Evolutionary conservation across 1,139 yeast genomes (phyloP).

Genomic region (Yarrowia galli): DNA sequence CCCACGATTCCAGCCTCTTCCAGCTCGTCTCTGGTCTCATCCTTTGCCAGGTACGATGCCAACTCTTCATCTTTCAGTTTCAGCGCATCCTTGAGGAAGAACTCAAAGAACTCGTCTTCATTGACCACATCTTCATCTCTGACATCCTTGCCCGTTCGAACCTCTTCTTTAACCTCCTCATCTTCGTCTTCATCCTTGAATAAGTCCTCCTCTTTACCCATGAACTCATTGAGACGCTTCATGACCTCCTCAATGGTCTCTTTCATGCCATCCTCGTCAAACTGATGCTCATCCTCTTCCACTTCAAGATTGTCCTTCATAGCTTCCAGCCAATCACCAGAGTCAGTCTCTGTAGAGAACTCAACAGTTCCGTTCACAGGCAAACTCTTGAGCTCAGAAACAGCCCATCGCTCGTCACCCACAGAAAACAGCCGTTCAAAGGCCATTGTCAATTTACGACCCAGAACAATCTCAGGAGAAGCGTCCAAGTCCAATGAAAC

Average conservation of each 20-base stretch:
- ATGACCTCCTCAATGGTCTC: slow-evolving; percentile 39
- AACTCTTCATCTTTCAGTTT: slow-evolving; percentile 47
- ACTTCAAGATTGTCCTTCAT: slow-evolving; percentile 41
- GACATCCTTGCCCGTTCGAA: slow-evolving; percentile 39
- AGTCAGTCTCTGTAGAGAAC: not conserved
- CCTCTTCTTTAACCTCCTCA: slow-evolving; percentile 37
- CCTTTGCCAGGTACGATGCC: slow-evolving; percentile 43
- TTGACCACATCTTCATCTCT: slow-evolving; percentile 55
- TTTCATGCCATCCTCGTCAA: slow-evolving; percentile 45
- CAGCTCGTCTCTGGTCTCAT: slow-evolving; percentile 44
- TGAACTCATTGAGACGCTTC: slow-evolving; percentile 40
- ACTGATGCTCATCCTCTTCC: slow-evolving; percentile 41
- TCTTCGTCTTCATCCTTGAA: slow-evolving; percentile 46
- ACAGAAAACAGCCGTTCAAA: slow-evolving; percentile 44
- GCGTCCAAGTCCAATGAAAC: slow-evolving; percentile 40
- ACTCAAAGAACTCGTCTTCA: slow-evolving; percentile 71
- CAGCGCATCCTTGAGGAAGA: slow-evolving; percentile 61
- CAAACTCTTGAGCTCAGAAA: slow-evolving; percentile 9
- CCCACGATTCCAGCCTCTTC: slow-evolving; percentile 43
- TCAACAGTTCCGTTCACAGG: not conserved
- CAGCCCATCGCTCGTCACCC: slow-evolving; percentile 24
- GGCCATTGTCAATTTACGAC: slow-evolving; percentile 47
- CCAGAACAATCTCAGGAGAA: slow-evolving; percentile 43
- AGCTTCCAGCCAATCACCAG: slow-evolving; percentile 19
- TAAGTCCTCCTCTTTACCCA: slow-evolving; percentile 43